These are phyloP conservation scores for Astrothelium subdiscretum DNA, from an alignment of 495 filamentous ascomycete genomes.

Conservation along the genomic window DNA sequence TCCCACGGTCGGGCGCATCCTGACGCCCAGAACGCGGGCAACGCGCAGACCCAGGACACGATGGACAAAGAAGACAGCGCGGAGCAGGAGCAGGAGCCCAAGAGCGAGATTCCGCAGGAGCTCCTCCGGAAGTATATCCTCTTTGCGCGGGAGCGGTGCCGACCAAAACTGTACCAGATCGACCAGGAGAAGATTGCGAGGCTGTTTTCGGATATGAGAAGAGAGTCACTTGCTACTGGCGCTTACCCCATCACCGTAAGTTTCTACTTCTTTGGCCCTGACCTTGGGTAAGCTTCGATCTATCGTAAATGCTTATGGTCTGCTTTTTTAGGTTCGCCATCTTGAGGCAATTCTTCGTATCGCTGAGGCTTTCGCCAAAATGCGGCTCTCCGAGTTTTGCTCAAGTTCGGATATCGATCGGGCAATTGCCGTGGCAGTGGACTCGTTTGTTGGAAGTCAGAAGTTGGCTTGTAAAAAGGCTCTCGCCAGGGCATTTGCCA, in stretches of 20 bases:
- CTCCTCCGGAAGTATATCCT: constrained; percentile 94
- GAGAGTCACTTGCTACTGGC: constrained; percentile 83
- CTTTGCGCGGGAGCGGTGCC: constrained; percentile 82
- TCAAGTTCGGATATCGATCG: constrained; percentile 83
- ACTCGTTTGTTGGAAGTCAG: constrained; percentile 90
- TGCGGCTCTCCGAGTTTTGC: constrained; percentile 91
- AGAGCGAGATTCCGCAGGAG: constrained; percentile 80
- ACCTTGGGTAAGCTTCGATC: background rate
- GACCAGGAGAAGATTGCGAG: constrained; percentile 94
- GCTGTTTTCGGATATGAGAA: constrained; percentile 90
- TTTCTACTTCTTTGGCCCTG: constrained; percentile 6
- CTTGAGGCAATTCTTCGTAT: constrained; percentile 96
- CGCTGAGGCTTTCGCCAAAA: constrained; percentile 82
- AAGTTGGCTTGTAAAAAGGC: constrained; percentile 98
- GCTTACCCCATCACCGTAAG: constrained; percentile 96
- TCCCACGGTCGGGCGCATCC: constrained; percentile 89
- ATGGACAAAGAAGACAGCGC: constrained; percentile 51
- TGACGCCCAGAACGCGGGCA: constrained; percentile 34
- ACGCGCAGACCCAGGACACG: constrained; percentile 10
- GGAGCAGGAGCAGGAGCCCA: constrained; percentile 39
- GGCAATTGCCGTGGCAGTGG: constrained; percentile 92
- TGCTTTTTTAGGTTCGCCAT: constrained; percentile 68
- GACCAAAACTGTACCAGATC: constrained; percentile 92
- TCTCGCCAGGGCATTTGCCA: constrained; percentile 89
- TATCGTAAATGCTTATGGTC: constrained; percentile 3